Base-by-base conservation (phyloP, 176 grass and related monocot genomes). In the Avena eriantha region DNA sequence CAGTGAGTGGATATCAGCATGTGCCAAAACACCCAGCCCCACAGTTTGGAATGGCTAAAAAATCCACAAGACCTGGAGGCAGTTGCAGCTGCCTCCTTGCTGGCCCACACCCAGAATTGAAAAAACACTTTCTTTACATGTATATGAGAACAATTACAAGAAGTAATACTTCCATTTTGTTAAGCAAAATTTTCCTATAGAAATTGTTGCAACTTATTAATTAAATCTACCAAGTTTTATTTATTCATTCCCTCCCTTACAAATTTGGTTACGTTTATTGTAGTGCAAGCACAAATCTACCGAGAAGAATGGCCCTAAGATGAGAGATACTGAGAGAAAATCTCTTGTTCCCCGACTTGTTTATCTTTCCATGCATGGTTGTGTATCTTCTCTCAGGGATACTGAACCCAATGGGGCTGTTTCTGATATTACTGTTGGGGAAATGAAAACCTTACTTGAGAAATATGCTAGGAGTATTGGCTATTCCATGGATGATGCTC, bases 381-480 rank as follows among this genome's bases (percentile, higher is more conserved):
- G 80, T 82, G 77, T 76, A 9, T 68, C 84, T 63, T 87, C 89
- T 49, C 70, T 86, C 14, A 96, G 85, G 83, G 83, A 92, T 66
- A 81, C 72, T 80, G 72, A 84, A 53, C 86, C 48, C 26, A 99
- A 97, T 22, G 87, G 91, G 21, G 41, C 80, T 82, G 80, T 68
- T 74, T 93, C 85, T 82, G 76, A 85, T 94, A 48, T 49, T 76
- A 87, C 76, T 86, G 29, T 83, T 57, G 61, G 60, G 41, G 97
- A 99, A 83, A 86, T 92, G 78, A 94, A 91, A 88, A 84, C 59
- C 12, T 88, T 99, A 88, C 90, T 99, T 49, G 87, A 94, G 77
- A 97, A 86, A 89, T 99, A 97, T 72, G 87, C 94, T 54, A 92
- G 94, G 81, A 99, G 71, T 77, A 94, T 94, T 87, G 94, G 97